Conservation (phyloP, 148 eudicot species). For the Chenopodium formosanum region DNA sequence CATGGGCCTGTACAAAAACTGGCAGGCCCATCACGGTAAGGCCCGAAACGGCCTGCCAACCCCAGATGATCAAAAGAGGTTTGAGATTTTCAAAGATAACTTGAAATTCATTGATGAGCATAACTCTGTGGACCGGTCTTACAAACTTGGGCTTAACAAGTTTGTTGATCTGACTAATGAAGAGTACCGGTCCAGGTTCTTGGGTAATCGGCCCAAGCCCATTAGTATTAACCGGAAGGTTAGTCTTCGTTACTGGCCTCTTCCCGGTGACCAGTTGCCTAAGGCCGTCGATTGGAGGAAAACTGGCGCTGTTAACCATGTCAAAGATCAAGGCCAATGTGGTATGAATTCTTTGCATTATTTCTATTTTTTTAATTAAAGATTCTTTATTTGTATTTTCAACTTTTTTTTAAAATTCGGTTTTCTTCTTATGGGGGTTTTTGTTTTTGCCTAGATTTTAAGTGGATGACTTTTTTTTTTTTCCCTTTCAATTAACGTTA, state of each 20-base stretch:
- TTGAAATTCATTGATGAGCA: conserved; percentile 71
- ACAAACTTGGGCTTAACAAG: conserved; percentile 68
- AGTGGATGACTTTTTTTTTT: too few relatives aligned
- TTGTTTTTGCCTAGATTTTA: not conserved
- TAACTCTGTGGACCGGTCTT: conserved; percentile 45
- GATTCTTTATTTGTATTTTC: too few relatives aligned
- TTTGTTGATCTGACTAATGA: conserved; percentile 83
- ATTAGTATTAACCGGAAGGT: conserved; percentile 38
- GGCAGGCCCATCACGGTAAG: conserved; percentile 70
- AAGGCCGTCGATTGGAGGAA: conserved; percentile 75
- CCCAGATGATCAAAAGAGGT: conserved; percentile 43
- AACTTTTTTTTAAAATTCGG: not conserved
- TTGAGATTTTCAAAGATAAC: conserved; percentile 69
- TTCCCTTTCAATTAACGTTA: too few relatives aligned
- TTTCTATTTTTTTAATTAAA: not conserved
- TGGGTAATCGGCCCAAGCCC: conserved; percentile 56
- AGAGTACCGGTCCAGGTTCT: conserved; percentile 58
- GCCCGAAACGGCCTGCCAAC: conserved; percentile 53
- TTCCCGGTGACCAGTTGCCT: conserved; percentile 54
- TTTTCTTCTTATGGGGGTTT: not conserved
- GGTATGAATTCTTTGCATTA: conserved; percentile 38
- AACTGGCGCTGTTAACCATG: conserved; percentile 67
- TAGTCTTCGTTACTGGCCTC: conserved; percentile 52
- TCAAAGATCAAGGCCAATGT: conserved; percentile 82
- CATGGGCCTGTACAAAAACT: conserved; percentile 48